Base-by-base conservation (phyloP, 2,329 filamentous ascomycete genomes). In the Ophiobolus disseminans region DNA sequence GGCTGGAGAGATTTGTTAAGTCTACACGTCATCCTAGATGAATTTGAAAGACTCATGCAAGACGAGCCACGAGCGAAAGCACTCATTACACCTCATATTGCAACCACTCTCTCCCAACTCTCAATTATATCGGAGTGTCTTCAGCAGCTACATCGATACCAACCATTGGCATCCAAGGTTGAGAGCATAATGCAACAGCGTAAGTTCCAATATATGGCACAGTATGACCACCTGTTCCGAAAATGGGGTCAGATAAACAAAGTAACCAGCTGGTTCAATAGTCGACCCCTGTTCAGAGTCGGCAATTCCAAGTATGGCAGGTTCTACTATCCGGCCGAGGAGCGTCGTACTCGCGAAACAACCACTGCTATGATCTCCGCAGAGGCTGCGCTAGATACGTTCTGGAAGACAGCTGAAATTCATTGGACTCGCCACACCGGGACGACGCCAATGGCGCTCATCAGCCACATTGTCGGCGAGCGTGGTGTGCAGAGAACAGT, bases 141-240 rank as follows among this genome's bases (percentile, higher is more conserved):
- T 9, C 62, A 66, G 4, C 78, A 83, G 41, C 52, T 83, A 1
- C 62, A 77, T 1, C 45, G 74, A 0, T 82, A 76, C 50, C 75
- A 78, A 32, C 80, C 80, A 0, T 82, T 80, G 78, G 76, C 78
- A 1, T 62, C 60, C 22, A 65, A 53, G 0, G 79, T 78, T 32
- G 72, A 77, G 5, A 25, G 19, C 16, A 25, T 23, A 14, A 19
- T 40, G 16, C 14, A 28, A 20, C 23, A 40, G 16, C 11, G 20
- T 11, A 13, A 13, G 5, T 5, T 25, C 20, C 23, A 10, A 23
- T 30, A 30, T 11, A 10, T 19, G 14, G 25, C 14, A 13, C 22
- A 35, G 16, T 40, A 45, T 5, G 14, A 36, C 16, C 8, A 7
- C 10, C 10, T 32, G 13, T 14, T 32, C 9, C 30, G 30, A 8